Evolutionary conservation across 306 rosid species (phyloP), one percentile per base, ranked within the genome.

Genomic region (Cucurbita moschata): DNA sequence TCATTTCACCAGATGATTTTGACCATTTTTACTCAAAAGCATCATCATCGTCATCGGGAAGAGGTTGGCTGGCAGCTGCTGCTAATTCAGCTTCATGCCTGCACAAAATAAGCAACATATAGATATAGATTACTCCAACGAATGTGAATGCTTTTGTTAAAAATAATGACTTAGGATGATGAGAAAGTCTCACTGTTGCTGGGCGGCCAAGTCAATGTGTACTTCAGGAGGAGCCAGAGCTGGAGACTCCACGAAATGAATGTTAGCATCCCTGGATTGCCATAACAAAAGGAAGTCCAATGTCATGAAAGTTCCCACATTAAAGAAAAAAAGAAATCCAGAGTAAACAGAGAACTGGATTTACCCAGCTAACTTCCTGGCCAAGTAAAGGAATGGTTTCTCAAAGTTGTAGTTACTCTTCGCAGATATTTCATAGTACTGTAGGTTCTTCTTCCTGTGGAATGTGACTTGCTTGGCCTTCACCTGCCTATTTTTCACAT

Each of bases 211-310:
- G 80, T 89, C 96, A 40, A 89, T 64, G 8, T 82, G 86, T 35
- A 87, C 92, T 42, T 89, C 92, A 0, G 92, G 92, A 63, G 96
- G 96, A 80, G 96, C 96, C 75, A 89, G 92, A 8, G 96, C 96
- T 13, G 96, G 96, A 81, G 86, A 84, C 83, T 89, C 96, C 15
- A 86, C 96, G 50, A 89, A 89, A 81, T 89, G 92, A 74, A 89
- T 88, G 70, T 72, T 40, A 14, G 86, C 7, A 44, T 89, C 90
- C 76, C 96, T 89, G 67, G 5, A 47, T 35, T 10, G 3, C 55
- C 72, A 21, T 0, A 18, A 44, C 6, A 66, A 19, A 66, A 44
- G 11, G 18, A 66, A 3, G 51, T 44, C 53, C 14, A 10, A 43
- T 10, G 6, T 43, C 14, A 65, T 43, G 49, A 44, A 43, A 5